A percentile compares a stretch with the other conserved stretches of the same genome.
Evolutionary conservation across 2,329 filamentous ascomycete species (phyloP).

Genomic region (Zymoseptoria pseudotritici): DNA sequence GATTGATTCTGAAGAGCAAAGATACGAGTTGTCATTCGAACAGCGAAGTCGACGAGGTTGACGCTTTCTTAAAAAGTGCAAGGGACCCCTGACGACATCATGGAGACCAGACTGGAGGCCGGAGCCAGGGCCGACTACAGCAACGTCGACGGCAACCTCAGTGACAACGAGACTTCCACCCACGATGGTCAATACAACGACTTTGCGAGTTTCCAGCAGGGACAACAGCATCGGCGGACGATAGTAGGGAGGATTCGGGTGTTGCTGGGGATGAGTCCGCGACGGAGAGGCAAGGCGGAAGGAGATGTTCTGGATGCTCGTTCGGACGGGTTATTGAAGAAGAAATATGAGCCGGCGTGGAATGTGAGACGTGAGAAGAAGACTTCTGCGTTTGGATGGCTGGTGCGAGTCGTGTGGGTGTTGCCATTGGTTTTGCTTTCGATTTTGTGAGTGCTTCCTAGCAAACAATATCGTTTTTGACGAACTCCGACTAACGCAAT

Average conservation of each 20-base stretch:
- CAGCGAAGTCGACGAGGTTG: too few relatives aligned
- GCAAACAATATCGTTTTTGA: background rate
- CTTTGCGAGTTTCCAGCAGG: background rate
- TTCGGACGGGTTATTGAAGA: background rate
- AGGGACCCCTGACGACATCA: background rate
- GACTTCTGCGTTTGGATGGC: background rate
- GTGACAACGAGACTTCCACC: background rate
- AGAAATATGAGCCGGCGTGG: background rate
- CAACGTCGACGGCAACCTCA: background rate
- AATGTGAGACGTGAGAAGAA: background rate
- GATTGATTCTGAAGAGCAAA: background rate
- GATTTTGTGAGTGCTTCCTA: conserved; percentile 12
- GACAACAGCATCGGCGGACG: background rate
- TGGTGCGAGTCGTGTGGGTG: background rate
- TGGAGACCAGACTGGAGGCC: background rate
- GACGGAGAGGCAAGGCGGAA: background rate
- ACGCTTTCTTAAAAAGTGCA: background rate
- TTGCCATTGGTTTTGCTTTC: conserved; percentile 10
- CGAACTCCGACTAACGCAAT: conserved; percentile 3
- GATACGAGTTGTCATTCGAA: background rate
- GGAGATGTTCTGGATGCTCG: background rate
- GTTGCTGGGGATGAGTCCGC: conserved; percentile 4
- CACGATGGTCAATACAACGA: background rate
- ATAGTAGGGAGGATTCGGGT: conserved; percentile 2
- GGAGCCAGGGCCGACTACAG: background rate